phyloP scores from a whole-genome alignment of 2,329 filamentous ascomycete species.

The Diplocarpon mali region DNA sequence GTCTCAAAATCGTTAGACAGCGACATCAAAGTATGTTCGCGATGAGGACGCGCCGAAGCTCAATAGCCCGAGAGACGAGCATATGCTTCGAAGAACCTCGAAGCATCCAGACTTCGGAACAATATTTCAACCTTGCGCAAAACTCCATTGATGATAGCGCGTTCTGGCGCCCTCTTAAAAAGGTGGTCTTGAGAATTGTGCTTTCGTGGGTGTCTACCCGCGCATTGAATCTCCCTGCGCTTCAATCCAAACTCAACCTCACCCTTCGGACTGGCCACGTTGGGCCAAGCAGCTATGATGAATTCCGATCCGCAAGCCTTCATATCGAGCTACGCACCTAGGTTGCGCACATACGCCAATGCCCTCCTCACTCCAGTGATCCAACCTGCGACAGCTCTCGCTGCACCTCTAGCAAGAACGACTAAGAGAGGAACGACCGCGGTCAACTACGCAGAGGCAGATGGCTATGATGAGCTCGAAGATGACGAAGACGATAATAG shows the following conservation, averaged over 20 bases:
- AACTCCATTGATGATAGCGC: neutral
- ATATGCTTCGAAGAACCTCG: neutral
- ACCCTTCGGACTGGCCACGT: conserved; percentile 11
- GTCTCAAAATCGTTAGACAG: neutral
- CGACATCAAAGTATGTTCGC: neutral
- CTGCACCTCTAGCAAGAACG: conserved; percentile 63
- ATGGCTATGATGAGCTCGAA: conserved; percentile 80
- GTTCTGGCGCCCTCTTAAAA: neutral
- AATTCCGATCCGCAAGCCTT: conserved; percentile 61
- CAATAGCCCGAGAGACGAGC: neutral
- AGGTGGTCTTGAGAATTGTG: neutral
- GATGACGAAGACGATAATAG: conserved; percentile 64
- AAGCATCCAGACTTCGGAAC: neutral
- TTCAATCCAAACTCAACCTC: neutral
- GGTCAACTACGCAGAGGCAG: conserved; percentile 88
- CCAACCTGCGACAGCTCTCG: conserved; percentile 53
- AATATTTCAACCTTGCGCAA: neutral
- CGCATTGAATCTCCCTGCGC: conserved; percentile 10
- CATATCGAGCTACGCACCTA: conserved; percentile 82
- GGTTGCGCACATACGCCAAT: conserved; percentile 83
- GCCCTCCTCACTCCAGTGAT: conserved; percentile 79
- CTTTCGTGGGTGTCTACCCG: neutral
- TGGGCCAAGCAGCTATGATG: conserved; percentile 16
- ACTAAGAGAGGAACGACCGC: conserved; percentile 94
- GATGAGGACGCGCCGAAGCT: neutral